Evolutionary conservation across 2,329 filamentous ascomycete species (phyloP).

Genomic region (Colletotrichum higginsianum): DNA sequence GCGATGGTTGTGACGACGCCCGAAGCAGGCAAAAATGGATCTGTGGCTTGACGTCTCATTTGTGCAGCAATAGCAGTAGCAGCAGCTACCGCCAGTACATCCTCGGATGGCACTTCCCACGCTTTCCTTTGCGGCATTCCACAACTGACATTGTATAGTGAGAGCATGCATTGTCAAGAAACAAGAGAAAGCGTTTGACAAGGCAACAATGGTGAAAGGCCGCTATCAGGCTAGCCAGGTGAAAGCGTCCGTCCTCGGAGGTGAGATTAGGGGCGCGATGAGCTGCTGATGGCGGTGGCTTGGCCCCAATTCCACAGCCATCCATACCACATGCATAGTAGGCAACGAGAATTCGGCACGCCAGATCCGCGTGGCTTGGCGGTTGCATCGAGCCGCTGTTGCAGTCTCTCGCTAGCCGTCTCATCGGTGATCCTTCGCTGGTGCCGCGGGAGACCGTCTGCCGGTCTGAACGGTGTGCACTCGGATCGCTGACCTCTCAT

Average conservation of each 20-base stretch:
- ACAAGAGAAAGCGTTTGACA: constrained; percentile 3
- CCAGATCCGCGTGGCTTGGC: constrained; percentile 22
- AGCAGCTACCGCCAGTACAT: too few relatives aligned
- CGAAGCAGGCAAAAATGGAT: too few relatives aligned
- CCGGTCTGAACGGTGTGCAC: too few relatives aligned
- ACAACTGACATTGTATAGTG: neutral
- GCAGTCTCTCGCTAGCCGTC: constrained; percentile 9
- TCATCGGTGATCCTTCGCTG: constrained; percentile 1
- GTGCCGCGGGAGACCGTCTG: too few relatives aligned
- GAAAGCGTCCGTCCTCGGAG: too few relatives aligned
- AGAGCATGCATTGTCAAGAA: neutral
- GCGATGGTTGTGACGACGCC: too few relatives aligned
- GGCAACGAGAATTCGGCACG: constrained; percentile 21
- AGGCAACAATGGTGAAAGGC: constrained; percentile 15
- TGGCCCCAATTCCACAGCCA: neutral
- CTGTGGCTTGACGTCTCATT: too few relatives aligned
- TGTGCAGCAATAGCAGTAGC: too few relatives aligned
- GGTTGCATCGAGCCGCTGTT: constrained; percentile 32
- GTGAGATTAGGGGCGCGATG: neutral
- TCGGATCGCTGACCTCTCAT: too few relatives aligned
- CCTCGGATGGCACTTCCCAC: neutral
- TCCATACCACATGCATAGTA: neutral
- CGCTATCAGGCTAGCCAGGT: constrained; percentile 13
- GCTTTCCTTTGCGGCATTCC: neutral
- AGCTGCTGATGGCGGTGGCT: constrained; percentile 28